These are phyloP conservation scores for Emmonsiellopsis sp. DNA, from an alignment of 2,329 filamentous ascomycete species.

Conservation along the genomic window DNA sequence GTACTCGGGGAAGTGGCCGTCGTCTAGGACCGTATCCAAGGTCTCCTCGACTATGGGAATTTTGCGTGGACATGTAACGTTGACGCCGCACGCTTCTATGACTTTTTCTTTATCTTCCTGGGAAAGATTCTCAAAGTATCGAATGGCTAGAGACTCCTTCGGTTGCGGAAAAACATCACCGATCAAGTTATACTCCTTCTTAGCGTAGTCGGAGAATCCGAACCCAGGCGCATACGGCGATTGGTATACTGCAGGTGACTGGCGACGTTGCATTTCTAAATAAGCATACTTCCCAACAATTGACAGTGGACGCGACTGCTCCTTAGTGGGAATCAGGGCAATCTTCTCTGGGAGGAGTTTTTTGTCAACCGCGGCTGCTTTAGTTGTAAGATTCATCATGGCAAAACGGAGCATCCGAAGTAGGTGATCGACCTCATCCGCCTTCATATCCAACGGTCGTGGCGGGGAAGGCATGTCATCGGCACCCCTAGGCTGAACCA, in stretches of 20 bases:
- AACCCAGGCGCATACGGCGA: constrained; percentile 37
- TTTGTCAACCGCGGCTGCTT: constrained; percentile 31
- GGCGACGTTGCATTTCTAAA: constrained; percentile 30
- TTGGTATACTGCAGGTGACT: constrained; percentile 31
- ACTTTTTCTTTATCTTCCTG: constrained; percentile 34
- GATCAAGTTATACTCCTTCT: constrained; percentile 29
- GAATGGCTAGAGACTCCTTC: constrained; percentile 32
- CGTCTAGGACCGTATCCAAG: constrained; percentile 18
- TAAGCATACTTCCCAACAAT: constrained; percentile 29
- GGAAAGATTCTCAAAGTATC: constrained; percentile 32
- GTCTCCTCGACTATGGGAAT: constrained; percentile 10
- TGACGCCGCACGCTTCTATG: constrained; percentile 34
- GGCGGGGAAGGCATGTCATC: constrained; percentile 28
- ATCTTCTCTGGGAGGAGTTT: constrained; percentile 24
- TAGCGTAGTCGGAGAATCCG: constrained; percentile 34
- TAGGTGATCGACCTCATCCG: constrained; percentile 34
- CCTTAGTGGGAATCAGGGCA: constrained; percentile 23
- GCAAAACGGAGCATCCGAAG: constrained; percentile 37
- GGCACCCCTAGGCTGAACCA: constrained; percentile 29
- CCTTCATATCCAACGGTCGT: constrained; percentile 35
- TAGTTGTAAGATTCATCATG: constrained; percentile 30
- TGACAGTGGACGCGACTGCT: constrained; percentile 18
- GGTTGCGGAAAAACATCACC: constrained; percentile 26
- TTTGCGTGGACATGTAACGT: constrained; percentile 23
- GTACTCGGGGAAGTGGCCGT: constrained; percentile 7